These are phyloP conservation scores for Gossypium trilobum DNA, from an alignment of 441 rosid species.

Conservation along the genomic window DNA sequence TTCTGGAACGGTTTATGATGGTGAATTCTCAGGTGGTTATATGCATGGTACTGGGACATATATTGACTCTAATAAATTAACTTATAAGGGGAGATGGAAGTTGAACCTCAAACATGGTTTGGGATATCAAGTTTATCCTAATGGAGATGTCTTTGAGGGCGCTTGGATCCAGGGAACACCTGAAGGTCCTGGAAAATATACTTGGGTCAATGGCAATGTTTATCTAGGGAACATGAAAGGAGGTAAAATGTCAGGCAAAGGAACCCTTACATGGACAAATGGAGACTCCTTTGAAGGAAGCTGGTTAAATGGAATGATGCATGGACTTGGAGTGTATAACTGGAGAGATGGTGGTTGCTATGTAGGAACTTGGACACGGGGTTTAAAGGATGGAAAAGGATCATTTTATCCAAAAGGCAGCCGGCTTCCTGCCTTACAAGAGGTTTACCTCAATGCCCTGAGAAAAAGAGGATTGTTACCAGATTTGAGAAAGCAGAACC, in stretches of 20 bases:
- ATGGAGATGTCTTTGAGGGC: slow-evolving; percentile 75
- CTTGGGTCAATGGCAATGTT: slow-evolving; percentile 74
- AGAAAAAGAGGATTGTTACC: slow-evolving; percentile 84
- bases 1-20: slow-evolving; percentile 68
- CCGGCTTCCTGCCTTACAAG: slow-evolving; percentile 60
- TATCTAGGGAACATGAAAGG: slow-evolving; percentile 84
- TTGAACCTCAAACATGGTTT: slow-evolving; percentile 86
- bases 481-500: slow-evolving; percentile 62
- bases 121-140: slow-evolving; percentile 71
- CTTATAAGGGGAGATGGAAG: slow-evolving; percentile 80
- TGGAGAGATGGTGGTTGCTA: slow-evolving; percentile 84
- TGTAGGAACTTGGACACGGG: slow-evolving; percentile 93
- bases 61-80: slow-evolving; percentile 38
- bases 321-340: slow-evolving; percentile 83
- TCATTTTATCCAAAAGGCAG: slow-evolving; percentile 84
- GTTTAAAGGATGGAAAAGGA: slow-evolving; percentile 96
- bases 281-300: slow-evolving; percentile 85
- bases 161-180: slow-evolving; percentile 86
- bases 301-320: slow-evolving; percentile 90
- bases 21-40: slow-evolving; percentile 86
- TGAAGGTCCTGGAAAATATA: slow-evolving; percentile 95
- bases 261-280: slow-evolving; percentile 71
- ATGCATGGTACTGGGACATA: slow-evolving; percentile 72
- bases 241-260: slow-evolving; percentile 90
- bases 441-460: slow-evolving; percentile 64